Evolutionary conservation across 2,329 filamentous ascomycete species (phyloP), one percentile per base, ranked within the genome.

Genomic region (Sphaerulina populicola): DNA sequence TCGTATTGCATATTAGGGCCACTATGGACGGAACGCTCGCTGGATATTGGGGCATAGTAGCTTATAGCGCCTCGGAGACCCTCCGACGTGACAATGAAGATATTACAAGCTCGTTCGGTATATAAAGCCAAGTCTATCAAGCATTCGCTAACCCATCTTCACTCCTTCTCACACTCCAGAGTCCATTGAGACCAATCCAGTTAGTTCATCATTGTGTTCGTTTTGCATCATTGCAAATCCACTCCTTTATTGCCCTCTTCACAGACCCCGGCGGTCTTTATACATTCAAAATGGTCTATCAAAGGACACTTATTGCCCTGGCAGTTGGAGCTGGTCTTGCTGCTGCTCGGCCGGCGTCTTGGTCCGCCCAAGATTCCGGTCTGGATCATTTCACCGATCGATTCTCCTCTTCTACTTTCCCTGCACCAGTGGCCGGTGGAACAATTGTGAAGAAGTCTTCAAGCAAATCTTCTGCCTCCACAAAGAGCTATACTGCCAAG

Each of bases 271-370:
- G 46, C 41, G 46, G 46, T 49, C n/a, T 41, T 18, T 7, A 36
- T 27, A 12, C 31, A 35, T n/a, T 14, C 39, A 47, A 53, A n/a
- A 58, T 58, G 56, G 36, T 58, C 14, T 52, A 49, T 29, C 53
- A 55, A 31, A 58, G 51, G 49, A 54, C 47, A 8, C 14, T 58
- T 33, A 52, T 46, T 27, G 47, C 56, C n/a, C 47, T 56, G 37
- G 45, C 56, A 12, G 49, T 58, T 41, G 47, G 56, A 42, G 51
- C 54, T 54, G 54, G 56, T 49, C 44, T 58, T 8, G 52, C 53
- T 15, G 47, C 46, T 50, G 56, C 53, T 18, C 49, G 30, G 18
- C 54, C 56, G 33, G 47, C 44, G 3, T 37, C 48, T 36, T 52
- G 49, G 42, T 42, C 23, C 14, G 12, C 48, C 12, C 44, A 48